A percentile compares a stretch with the other conserved stretches of the same genome.
Evolutionary conservation across 495 filamentous ascomycete genomes (phyloP).

Genomic region (Pseudotulostoma volvatum): DNA sequence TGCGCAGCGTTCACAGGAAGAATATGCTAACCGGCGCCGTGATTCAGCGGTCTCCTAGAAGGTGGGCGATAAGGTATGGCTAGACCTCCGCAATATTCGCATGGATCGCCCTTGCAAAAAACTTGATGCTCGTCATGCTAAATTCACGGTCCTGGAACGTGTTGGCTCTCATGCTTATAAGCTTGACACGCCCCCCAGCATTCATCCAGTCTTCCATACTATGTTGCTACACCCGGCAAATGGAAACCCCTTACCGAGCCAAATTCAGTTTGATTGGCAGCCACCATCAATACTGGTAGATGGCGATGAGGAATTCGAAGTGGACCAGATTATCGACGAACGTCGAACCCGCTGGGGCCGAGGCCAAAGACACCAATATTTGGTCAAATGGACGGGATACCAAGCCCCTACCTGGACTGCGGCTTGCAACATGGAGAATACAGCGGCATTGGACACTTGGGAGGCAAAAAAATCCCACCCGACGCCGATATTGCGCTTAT

Average conservation of each 20-base stretch:
- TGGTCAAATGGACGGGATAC: constrained; percentile 3
- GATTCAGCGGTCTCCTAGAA: neutral
- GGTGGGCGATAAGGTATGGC: constrained; percentile 7
- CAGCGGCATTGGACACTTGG: constrained; percentile 1
- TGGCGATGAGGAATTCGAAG: neutral
- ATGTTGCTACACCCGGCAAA: constrained; percentile 5
- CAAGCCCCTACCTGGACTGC: constrained; percentile 1
- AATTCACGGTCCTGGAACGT: constrained; percentile 3
- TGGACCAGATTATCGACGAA: constrained; percentile 3
- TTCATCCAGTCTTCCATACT: constrained; percentile 6
- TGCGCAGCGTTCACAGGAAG: neutral
- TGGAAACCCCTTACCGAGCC: constrained; percentile 3
- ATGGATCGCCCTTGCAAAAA: constrained; percentile 5
- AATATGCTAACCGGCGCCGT: neutral
- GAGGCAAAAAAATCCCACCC: no score
- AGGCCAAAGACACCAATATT: neutral
- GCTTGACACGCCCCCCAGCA: constrained; percentile 3
- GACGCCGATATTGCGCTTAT: no score
- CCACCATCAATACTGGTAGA: neutral
- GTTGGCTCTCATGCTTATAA: constrained; percentile 4
- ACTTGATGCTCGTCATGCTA: constrained; percentile 6
- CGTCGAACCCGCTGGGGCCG: neutral
- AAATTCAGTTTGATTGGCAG: constrained; percentile 1
- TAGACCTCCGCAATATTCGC: constrained; percentile 5
- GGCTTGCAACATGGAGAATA: constrained; percentile 2